Conservation (phyloP, 176 grass and related monocot genomes). For the Olyra latifolia region DNA sequence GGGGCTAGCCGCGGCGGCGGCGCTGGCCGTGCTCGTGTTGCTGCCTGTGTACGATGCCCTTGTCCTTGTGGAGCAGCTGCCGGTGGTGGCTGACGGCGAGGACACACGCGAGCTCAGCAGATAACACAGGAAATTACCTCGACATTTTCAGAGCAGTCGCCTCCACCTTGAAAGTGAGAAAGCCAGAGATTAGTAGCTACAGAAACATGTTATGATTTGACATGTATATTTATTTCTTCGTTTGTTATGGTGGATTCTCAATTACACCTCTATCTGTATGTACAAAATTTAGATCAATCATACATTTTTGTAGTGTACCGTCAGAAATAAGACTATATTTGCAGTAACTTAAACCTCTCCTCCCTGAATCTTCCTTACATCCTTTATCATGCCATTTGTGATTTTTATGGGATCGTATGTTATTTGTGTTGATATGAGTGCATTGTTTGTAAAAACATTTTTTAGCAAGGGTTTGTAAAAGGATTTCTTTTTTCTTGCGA, state of each 20-base stretch:
- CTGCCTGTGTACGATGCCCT: conserved; percentile 38
- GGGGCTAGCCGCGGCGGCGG: not conserved
- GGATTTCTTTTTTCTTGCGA: too few relatives aligned
- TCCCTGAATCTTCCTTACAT: not conserved
- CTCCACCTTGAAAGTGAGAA: not conserved
- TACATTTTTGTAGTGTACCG: conserved; percentile 4
- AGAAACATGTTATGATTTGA: not conserved
- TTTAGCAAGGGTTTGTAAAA: too few relatives aligned
- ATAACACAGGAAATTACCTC: not conserved
- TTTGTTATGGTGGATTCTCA: not conserved
- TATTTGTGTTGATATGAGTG: not conserved
- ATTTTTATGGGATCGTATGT: too few relatives aligned
- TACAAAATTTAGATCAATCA: not conserved
- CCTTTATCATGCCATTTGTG: too few relatives aligned
- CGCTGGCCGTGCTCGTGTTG: conserved; percentile 37
- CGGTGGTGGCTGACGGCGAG: not conserved
- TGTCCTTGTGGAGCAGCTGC: conserved; percentile 12
- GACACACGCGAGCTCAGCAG: not conserved
- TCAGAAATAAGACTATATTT: not conserved
- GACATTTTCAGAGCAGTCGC: not conserved
- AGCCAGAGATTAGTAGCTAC: too few relatives aligned
- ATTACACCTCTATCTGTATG: not conserved
- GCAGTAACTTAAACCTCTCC: not conserved
- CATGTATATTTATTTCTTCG: not conserved
- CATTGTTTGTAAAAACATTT: not conserved